Percentiles rank a stretch among this genome's conserved stretches.
These are phyloP conservation scores for Aureoboletus auriporus DNA, from an alignment of 768 basidiomycete species.

Conservation along the genomic window DNA sequence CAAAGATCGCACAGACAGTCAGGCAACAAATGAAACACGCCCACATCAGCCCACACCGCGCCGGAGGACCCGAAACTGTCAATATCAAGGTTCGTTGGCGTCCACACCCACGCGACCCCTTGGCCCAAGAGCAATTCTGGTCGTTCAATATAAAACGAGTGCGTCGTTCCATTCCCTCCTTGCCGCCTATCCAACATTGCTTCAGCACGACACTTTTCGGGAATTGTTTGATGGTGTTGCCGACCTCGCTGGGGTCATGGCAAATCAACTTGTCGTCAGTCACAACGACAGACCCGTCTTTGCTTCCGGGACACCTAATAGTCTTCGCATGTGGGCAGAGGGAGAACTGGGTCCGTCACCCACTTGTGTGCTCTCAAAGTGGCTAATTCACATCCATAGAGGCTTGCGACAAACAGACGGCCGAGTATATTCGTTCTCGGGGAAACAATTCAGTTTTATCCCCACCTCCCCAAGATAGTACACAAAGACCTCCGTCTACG, in stretches of 20 bases:
- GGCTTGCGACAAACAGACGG: slow-evolving; percentile 60
- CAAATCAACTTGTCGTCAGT: slow-evolving; percentile 53
- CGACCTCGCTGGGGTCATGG: slow-evolving; percentile 51
- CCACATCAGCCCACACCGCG: slow-evolving; percentile 19
- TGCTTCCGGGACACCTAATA: slow-evolving; percentile 63
- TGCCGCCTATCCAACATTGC: not conserved
- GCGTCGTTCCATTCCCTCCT: slow-evolving; percentile 11
- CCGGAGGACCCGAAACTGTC: slow-evolving; percentile 37
- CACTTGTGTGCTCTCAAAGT: not conserved
- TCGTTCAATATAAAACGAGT: slow-evolving; percentile 59
- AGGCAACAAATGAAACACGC: slow-evolving; percentile 26
- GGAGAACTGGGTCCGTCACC: slow-evolving; percentile 56
- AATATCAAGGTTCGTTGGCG: slow-evolving; percentile 58
- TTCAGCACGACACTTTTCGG: slow-evolving; percentile 62
- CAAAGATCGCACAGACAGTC: slow-evolving; percentile 45
- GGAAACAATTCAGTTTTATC: slow-evolving; percentile 26
- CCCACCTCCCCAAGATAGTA: slow-evolving; percentile 9
- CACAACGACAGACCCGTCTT: slow-evolving; percentile 63
- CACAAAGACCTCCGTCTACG: slow-evolving; percentile 10
- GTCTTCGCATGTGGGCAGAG: slow-evolving; percentile 63
- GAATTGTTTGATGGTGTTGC: slow-evolving; percentile 63
- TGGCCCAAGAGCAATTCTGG: slow-evolving; percentile 40
- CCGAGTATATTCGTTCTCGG: slow-evolving; percentile 55
- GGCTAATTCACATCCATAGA: slow-evolving; percentile 37
- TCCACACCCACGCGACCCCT: slow-evolving; percentile 54